Evolutionary conservation across 495 filamentous ascomycete genomes (phyloP).

Genomic region (Penicillium waksmanii): DNA sequence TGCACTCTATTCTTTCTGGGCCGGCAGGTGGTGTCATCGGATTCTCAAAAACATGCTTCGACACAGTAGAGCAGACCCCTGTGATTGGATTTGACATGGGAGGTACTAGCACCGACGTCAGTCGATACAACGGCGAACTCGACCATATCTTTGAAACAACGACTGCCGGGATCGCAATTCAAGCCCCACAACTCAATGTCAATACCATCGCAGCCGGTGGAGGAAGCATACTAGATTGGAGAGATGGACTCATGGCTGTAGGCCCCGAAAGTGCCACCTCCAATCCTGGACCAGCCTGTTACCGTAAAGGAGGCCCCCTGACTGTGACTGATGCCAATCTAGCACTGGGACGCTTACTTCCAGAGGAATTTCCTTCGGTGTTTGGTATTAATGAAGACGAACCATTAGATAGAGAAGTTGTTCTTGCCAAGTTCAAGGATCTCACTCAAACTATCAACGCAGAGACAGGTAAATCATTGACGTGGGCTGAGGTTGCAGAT

Average conservation of each 20-base stretch:
- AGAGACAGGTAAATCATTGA: slow-evolving; percentile 17
- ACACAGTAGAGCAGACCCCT: slow-evolving; percentile 36
- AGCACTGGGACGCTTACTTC: slow-evolving; percentile 30
- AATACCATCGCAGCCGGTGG: slow-evolving; percentile 48
- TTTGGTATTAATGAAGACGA: slow-evolving; percentile 14
- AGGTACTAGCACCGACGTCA: slow-evolving; percentile 89
- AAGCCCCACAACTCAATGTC: slow-evolving; percentile 38
- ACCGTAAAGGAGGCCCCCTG: slow-evolving; percentile 37
- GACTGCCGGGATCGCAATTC: slow-evolving; percentile 33
- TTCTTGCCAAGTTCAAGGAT: slow-evolving; percentile 9
- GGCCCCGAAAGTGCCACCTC: slow-evolving; percentile 35
- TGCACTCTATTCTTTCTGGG: slow-evolving; percentile 77
- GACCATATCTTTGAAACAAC: slow-evolving; percentile 92
- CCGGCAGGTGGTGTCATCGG: slow-evolving; percentile 66
- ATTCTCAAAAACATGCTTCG: slow-evolving; percentile 17
- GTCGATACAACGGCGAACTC: slow-evolving; percentile 73
- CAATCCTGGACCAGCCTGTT: slow-evolving; percentile 27
- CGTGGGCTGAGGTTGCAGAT: slow-evolving; percentile 36
- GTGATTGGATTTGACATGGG: slow-evolving; percentile 91
- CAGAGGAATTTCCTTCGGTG: slow-evolving; percentile 18
- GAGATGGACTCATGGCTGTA: slow-evolving; percentile 43
- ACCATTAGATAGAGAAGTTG: slow-evolving; percentile 8
- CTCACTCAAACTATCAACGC: slow-evolving; percentile 10
- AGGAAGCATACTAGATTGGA: slow-evolving; percentile 39
- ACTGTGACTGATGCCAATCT: slow-evolving; percentile 49